Evolutionary conservation across 768 basidiomycete species (phyloP).

Genomic region (Brasilioporus rufonigricans): DNA sequence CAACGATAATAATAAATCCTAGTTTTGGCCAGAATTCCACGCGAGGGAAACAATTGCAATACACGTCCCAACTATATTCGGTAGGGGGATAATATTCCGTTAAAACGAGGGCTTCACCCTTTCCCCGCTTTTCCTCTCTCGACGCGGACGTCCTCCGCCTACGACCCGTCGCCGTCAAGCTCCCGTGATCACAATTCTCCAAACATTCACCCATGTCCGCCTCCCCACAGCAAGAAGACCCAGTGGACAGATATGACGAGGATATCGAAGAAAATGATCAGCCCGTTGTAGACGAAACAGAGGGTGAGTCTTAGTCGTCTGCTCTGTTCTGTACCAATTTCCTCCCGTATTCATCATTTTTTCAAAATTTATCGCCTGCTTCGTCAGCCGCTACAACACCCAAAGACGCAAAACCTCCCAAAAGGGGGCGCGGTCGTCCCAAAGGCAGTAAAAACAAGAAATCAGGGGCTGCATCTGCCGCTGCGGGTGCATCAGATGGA

Average conservation of each 20-base stretch:
- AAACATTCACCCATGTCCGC: slow-evolving; percentile 51
- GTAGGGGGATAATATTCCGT: slow-evolving; percentile 64
- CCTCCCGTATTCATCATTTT: slow-evolving; percentile 17
- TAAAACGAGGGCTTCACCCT: slow-evolving; percentile 71
- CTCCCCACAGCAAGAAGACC: slow-evolving; percentile 56
- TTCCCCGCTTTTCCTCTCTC: slow-evolving; percentile 59
- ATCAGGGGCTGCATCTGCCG: slow-evolving; percentile 33
- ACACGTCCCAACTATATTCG: slow-evolving; percentile 68
- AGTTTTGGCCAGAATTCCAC: slow-evolving; percentile 57
- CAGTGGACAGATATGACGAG: slow-evolving; percentile 55
- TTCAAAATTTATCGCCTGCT: slow-evolving; percentile 19
- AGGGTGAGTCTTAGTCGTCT: slow-evolving; percentile 25
- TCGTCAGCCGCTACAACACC: slow-evolving; percentile 40
- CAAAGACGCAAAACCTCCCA: slow-evolving; percentile 40
- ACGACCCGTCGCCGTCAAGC: slow-evolving; percentile 16
- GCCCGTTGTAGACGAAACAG: slow-evolving; percentile 33
- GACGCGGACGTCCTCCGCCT: slow-evolving; percentile 32
- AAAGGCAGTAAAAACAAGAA: slow-evolving; percentile 84
- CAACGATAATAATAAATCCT: slow-evolving; percentile 58
- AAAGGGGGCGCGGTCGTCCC: slow-evolving; percentile 86
- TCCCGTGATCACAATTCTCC: slow-evolving; percentile 26
- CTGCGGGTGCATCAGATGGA: slow-evolving; percentile 28
- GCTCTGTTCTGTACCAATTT: slow-evolving; percentile 10
- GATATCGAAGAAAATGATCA: slow-evolving; percentile 54
- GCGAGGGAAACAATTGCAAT: slow-evolving; percentile 63